Evolutionary conservation across 1,284 basidiomycete species (phyloP).

Genomic region (Sporisorium iseilematis-ciliati): DNA sequence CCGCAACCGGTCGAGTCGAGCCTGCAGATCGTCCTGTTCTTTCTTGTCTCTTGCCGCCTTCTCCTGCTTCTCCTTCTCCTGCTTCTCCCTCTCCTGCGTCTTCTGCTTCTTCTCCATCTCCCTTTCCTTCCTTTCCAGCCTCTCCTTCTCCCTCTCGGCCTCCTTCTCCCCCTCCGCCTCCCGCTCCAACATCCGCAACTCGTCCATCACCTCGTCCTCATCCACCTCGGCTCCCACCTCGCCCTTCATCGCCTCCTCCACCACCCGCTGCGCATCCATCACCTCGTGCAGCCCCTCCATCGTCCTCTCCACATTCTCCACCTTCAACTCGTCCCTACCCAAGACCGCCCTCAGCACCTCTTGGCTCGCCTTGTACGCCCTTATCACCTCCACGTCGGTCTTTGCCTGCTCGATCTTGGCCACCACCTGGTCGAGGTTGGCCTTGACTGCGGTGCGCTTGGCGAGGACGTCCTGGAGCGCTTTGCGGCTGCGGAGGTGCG

Average conservation of each 20-base stretch:
- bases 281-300: slow-evolving; percentile 17
- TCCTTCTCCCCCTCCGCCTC: slow-evolving; percentile 28
- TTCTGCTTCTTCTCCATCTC: slow-evolving; percentile 4
- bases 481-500: slow-evolving; percentile 82
- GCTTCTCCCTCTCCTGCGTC: slow-evolving; percentile 16
- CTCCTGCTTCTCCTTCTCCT: slow-evolving; percentile 11
- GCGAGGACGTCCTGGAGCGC: slow-evolving; percentile 81
- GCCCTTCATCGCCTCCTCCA: slow-evolving; percentile 9
- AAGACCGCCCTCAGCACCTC: slow-evolving; percentile 81
- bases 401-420: slow-evolving; percentile 87
- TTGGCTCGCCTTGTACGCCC: slow-evolving; percentile 84
- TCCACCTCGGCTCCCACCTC: slow-evolving; percentile 14
- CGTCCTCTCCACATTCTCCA: slow-evolving; percentile 5
- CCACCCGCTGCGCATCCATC: slow-evolving; percentile 5
- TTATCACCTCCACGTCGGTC: slow-evolving; percentile 89
- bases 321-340: slow-evolving; percentile 79
- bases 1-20: slow-evolving; percentile 19
- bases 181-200: slow-evolving; percentile 13
- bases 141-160: slow-evolving; percentile 4
- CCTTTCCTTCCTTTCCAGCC: slow-evolving; percentile 6
- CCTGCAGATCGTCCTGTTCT: slow-evolving; percentile 15
- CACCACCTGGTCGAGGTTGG: slow-evolving; percentile 81
- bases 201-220: slow-evolving; percentile 32
- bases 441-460: slow-evolving; percentile 80
- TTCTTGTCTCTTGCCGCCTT: slow-evolving; percentile 1